Conservation (phyloP, 2,329 filamentous ascomycete species). For the Fusarium haematococcum region DNA sequence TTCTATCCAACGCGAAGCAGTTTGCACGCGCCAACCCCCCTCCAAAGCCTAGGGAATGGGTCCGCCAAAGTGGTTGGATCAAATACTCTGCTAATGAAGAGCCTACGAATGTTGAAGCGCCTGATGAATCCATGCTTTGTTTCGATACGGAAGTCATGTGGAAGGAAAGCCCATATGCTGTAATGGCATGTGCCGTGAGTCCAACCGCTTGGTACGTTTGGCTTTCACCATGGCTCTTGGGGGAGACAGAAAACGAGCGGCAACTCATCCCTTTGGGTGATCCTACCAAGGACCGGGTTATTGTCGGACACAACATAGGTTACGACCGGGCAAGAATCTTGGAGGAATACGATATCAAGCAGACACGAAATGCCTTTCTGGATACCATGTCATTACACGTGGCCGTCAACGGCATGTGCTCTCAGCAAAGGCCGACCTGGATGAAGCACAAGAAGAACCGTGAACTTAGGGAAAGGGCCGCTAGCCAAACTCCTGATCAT, state of each 20-base stretch:
- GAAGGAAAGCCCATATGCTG: conserved; percentile 90
- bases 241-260: conserved; percentile 79
- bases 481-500: conserved; percentile 75
- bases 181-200: conserved; percentile 95
- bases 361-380: conserved; percentile 87
- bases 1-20: conserved; percentile 77
- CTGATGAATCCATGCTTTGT: conserved; percentile 83
- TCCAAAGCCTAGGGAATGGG: conserved; percentile 77
- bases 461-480: conserved; percentile 84
- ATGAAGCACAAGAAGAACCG: conserved; percentile 95
- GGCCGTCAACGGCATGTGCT: conserved; percentile 99
- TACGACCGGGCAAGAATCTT: conserved; percentile 90
- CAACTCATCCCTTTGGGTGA: conserved; percentile 92
- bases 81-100: conserved; percentile 84
- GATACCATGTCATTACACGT: conserved; percentile 99
- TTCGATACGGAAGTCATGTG: conserved; percentile 99
- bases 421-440: conserved; percentile 94
- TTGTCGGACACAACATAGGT: conserved; percentile 95
- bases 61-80: conserved; percentile 87
- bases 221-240: conserved; percentile 94
- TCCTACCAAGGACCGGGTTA: conserved; percentile 75
- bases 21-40: conserved; percentile 75
- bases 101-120: conserved; percentile 77
- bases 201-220: conserved; percentile 96
- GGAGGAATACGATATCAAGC: conserved; percentile 89